Base-by-base conservation (phyloP, 2,329 filamentous ascomycete genomes). In the Colletotrichum sp. region DNA sequence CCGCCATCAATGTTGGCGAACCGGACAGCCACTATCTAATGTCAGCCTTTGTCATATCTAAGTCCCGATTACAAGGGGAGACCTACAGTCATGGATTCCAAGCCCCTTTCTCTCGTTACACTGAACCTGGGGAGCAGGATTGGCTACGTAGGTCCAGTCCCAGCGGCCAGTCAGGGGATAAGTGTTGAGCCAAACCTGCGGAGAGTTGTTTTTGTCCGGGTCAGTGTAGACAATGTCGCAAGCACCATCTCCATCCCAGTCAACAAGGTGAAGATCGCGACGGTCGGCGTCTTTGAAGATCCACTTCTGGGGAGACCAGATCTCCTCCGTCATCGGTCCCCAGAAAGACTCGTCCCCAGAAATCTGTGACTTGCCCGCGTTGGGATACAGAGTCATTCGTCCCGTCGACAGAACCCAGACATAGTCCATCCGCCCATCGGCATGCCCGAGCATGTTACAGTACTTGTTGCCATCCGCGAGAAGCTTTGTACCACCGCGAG, bases 191-290 rank as follows among this genome's bases (percentile, higher is more conserved):
- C 73, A 83, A 43, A 81, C 77, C n/a, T 80, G 62, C 6, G 82
- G 73, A 16, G 71, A 76, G 26, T 80, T 80, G 21, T 58, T 24
- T 16, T 73, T 79, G 10, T 82, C 73, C 2, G 78, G 79, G 26
- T 84, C 76, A 1, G 83, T 79, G 67, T 73, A 80, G 36, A 85
- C 77, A 56, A 84, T 80, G 58, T 86, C 84, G 65, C 80, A 82
- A 3, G 76, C 67, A 1, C 84, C 84, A 75, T 85, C 84, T 13
- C 81, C 82, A 64, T 86, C 80, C 82, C 82, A 85, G 74, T 86
- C 84, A 3, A 78, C 79, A 8, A 85, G 75, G 58, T 85, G 81
- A 6, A 86, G 65, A 56, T 80, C 80, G n/a, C 32, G 61, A n/a
- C 60, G 30, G n/a, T 64, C 60, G 4, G 32, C 30, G 15, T 80